Percentiles rank a stretch among this genome's conserved stretches.
Conservation (phyloP, 1,139 yeast species). For the Pichia sp. region DNA sequence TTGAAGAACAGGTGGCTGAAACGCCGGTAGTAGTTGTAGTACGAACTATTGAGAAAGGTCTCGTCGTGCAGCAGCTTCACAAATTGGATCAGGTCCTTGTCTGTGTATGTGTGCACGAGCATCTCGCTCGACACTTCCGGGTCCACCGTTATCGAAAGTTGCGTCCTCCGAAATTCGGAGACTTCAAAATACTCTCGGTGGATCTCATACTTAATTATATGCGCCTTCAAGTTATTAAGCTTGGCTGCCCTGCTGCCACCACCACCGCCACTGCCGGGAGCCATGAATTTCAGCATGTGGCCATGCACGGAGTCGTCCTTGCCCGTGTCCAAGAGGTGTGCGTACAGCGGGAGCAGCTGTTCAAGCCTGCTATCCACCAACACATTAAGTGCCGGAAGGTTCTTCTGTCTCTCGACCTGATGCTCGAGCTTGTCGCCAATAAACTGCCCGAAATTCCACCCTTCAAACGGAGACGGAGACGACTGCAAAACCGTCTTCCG, state of each 20-base stretch:
- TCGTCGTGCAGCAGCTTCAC: constrained; percentile 11
- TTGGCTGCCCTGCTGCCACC: neutral
- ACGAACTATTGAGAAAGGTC: constrained; percentile 9
- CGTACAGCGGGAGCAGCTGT: constrained; percentile 6
- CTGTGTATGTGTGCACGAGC: constrained; percentile 12
- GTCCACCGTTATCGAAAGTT: constrained; percentile 1
- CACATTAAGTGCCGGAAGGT: constrained; percentile 5
- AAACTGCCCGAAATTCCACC: neutral
- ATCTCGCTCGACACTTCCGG: constrained; percentile 6
- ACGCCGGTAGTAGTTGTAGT: constrained; percentile 6
- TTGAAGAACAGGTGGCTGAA: constrained; percentile 3
- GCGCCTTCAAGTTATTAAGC: constrained; percentile 11
- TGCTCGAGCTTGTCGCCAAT: constrained; percentile 3
- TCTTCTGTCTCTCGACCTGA: neutral
- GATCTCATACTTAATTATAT: constrained; percentile 15
- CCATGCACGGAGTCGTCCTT: neutral
- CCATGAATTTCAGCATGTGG: constrained; percentile 2
- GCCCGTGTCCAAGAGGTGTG: constrained; percentile 1
- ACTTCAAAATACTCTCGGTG: constrained; percentile 12
- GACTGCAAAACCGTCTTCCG: neutral
- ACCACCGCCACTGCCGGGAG: neutral
- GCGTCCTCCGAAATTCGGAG: neutral
- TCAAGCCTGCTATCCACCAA: neutral
- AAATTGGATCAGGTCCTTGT: constrained; percentile 9
- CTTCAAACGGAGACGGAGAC: neutral